These are phyloP conservation scores for Nicotiana tabacum DNA, from an alignment of 257 asterid species.

Conservation along the genomic window DNA sequence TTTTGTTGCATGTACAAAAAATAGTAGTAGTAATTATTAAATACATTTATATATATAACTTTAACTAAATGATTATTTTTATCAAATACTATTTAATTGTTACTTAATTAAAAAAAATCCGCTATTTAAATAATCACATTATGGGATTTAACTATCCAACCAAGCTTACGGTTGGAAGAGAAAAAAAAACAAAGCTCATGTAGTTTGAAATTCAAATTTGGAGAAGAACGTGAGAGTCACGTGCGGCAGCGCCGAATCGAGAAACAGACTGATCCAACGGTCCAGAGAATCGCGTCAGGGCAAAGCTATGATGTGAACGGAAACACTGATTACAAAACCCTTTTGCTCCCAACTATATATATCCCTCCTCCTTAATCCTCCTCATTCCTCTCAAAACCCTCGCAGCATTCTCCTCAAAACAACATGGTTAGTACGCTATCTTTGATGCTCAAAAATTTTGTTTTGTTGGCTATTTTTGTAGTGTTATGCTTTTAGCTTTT, in stretches of 20 bases:
- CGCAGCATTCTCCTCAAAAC: background rate
- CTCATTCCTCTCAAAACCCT: background rate
- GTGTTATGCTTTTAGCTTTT: background rate
- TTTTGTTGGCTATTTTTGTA: background rate
- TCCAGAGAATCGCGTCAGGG: conserved; percentile 44
- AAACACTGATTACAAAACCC: conserved; percentile 15
- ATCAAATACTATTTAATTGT: too few species aligned
- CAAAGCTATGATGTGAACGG: conserved; percentile 34
- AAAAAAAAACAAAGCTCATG: too few species aligned
- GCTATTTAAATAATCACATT: too few species aligned
- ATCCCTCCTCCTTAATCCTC: conserved; percentile 18
- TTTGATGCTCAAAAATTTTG: background rate
- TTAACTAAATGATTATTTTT: too few species aligned
- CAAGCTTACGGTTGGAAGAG: background rate
- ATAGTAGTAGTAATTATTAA: too few species aligned
- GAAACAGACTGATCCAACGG: conserved; percentile 38
- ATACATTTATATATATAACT: too few species aligned
- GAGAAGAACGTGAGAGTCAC: background rate
- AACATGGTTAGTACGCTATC: background rate
- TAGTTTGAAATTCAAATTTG: background rate
- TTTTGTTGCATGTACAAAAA: too few species aligned
- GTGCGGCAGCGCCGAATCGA: background rate
- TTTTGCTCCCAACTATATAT: conserved; percentile 14
- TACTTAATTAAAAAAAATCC: too few species aligned
- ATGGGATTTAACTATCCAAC: too few species aligned